These are phyloP conservation scores for Penicillium sp. DNA, from an alignment of 2,329 filamentous ascomycete genomes.

Conservation along the genomic window DNA sequence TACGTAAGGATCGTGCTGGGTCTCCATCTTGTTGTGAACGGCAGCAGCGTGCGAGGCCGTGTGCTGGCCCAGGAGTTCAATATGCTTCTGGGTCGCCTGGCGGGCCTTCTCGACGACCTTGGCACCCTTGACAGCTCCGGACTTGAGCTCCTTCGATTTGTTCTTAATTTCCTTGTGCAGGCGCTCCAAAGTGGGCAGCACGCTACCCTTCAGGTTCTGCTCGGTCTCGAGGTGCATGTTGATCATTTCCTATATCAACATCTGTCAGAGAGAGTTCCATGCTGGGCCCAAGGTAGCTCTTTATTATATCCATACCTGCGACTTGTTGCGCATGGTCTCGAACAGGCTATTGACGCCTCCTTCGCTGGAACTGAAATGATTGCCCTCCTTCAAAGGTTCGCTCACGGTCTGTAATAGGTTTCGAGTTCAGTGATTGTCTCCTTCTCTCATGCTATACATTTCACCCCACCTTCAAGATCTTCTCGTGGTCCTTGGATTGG, in stretches of 20 bases:
- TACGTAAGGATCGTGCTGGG: slow-evolving; percentile 84
- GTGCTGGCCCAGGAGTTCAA: slow-evolving; percentile 88
- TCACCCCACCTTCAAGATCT: slow-evolving; percentile 73
- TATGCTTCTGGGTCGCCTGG: slow-evolving; percentile 86
- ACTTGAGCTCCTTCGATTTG: slow-evolving; percentile 85
- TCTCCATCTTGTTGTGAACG: slow-evolving; percentile 69
- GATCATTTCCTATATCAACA: slow-evolving; percentile 67
- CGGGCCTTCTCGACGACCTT: slow-evolving; percentile 93
- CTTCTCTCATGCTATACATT: background rate
- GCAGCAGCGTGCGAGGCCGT: slow-evolving; percentile 75
- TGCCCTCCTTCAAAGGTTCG: slow-evolving; percentile 81
- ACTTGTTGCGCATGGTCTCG: slow-evolving; percentile 91
- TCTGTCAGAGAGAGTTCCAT: background rate
- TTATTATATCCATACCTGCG: slow-evolving; percentile 58
- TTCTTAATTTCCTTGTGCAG: slow-evolving; percentile 96
- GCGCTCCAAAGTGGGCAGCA: slow-evolving; percentile 85
- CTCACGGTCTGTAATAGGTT: slow-evolving; percentile 68
- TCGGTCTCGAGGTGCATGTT: slow-evolving; percentile 91
- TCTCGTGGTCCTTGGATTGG: slow-evolving; percentile 93
- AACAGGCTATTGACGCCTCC: slow-evolving; percentile 88
- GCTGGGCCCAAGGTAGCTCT: background rate
- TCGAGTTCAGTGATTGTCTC: background rate
- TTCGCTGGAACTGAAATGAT: slow-evolving; percentile 90
- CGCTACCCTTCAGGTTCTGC: slow-evolving; percentile 81
- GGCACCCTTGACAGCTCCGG: slow-evolving; percentile 78